phyloP scores from a whole-genome alignment of 164 flowering plant genomes.

The Kingdonia uniflora region DNA sequence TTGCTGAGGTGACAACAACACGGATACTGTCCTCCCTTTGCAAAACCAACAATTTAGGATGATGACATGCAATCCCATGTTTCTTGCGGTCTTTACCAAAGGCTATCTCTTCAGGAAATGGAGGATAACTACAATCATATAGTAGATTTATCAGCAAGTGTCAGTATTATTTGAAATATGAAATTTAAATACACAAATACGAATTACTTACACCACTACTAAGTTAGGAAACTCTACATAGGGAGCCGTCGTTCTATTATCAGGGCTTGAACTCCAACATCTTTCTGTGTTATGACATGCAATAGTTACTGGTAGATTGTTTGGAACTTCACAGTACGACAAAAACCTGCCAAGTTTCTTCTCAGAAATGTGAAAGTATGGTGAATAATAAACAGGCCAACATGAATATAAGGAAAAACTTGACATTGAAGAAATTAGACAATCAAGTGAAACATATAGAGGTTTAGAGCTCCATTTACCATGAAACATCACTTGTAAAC shows the following conservation, averaged over 20 bases:
- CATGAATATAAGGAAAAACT: neutral
- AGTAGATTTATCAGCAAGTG: slow-evolving; percentile 3
- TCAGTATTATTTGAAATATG: neutral
- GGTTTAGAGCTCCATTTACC: slow-evolving; percentile 28
- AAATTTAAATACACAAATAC: neutral
- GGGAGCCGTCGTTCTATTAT: slow-evolving; percentile 47
- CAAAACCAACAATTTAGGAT: slow-evolving; percentile 77
- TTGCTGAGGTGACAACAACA: slow-evolving; percentile 76
- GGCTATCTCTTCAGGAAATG: slow-evolving; percentile 76
- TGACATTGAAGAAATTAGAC: too few species aligned
- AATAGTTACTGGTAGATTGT: slow-evolving; percentile 63
- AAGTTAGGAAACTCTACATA: slow-evolving; percentile 60
- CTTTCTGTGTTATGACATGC: slow-evolving; percentile 74
- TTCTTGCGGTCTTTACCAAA: slow-evolving; percentile 64
- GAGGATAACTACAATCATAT: slow-evolving; percentile 53
- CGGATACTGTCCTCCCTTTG: slow-evolving; percentile 70
- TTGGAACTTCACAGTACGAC: slow-evolving; percentile 59
- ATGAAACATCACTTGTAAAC: slow-evolving; percentile 64
- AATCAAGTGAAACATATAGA: neutral
- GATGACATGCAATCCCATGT: slow-evolving; percentile 88
- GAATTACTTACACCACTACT: slow-evolving; percentile 54
- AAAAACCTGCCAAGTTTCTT: slow-evolving; percentile 46
- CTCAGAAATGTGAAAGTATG: neutral
- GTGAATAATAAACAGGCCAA: neutral
- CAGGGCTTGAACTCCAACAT: slow-evolving; percentile 72